phyloP scores from a whole-genome alignment of 768 basidiomycete genomes.

The Wakefieldia striispora region DNA sequence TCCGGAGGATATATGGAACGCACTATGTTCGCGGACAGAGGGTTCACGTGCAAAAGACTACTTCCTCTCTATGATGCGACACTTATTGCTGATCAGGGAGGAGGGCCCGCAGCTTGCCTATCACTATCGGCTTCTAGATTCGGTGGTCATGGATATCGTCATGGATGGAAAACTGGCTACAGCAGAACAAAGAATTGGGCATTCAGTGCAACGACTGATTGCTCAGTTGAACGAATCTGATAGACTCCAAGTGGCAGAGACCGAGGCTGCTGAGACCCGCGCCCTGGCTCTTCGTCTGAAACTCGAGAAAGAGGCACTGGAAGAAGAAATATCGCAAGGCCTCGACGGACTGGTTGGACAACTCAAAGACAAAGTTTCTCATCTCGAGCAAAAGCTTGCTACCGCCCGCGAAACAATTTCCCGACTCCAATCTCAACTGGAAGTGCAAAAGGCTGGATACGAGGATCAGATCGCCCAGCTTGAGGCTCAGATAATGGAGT shows the following conservation, averaged over 20 bases:
- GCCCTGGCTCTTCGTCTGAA: constrained; percentile 61
- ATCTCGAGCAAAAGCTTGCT: constrained; percentile 73
- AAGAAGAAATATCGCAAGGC: constrained; percentile 78
- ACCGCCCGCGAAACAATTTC: constrained; percentile 78
- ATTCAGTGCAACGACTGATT: constrained; percentile 86
- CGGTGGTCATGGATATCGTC: constrained; percentile 85
- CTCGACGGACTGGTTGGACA: constrained; percentile 81
- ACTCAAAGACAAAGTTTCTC: constrained; percentile 67
- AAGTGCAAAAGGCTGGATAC: constrained; percentile 72
- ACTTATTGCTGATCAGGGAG: constrained; percentile 85
- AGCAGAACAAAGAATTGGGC: constrained; percentile 81
- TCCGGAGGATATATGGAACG: constrained; percentile 85
- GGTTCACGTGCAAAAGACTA: constrained; percentile 79
- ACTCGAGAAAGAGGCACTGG: constrained; percentile 79
- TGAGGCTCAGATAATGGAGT: constrained; percentile 88
- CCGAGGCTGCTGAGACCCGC: constrained; percentile 71
- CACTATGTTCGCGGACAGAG: constrained; percentile 72
- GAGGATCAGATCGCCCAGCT: constrained; percentile 86
- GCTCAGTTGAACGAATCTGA: constrained; percentile 90
- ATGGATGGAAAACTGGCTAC: constrained; percentile 87
- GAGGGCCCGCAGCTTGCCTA: constrained; percentile 82
- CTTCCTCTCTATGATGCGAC: constrained; percentile 92
- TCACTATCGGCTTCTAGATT: constrained; percentile 90
- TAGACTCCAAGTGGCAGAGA: constrained; percentile 70
- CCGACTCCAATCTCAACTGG: constrained; percentile 73